A percentile compares a stretch with the other conserved stretches of the same genome.
phyloP scores from a whole-genome alignment of 495 filamentous ascomycete genomes.

The Penicillium subrubescens region DNA sequence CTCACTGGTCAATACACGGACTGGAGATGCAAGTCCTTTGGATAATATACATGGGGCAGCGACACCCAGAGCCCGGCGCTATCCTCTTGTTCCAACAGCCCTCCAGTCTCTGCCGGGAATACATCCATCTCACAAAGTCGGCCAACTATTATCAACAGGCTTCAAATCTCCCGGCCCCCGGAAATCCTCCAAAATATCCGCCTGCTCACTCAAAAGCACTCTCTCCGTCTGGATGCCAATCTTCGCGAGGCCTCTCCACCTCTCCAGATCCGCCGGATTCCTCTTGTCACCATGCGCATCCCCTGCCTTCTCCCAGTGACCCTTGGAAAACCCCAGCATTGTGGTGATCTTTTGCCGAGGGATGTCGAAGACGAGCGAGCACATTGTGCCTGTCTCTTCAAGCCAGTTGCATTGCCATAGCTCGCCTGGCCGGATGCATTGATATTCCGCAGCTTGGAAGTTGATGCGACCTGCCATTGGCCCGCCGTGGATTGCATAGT shows the following conservation, averaged over 20 bases:
- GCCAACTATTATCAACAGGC: slow-evolving; percentile 34
- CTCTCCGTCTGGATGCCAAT: slow-evolving; percentile 38
- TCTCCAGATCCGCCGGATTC: slow-evolving; percentile 32
- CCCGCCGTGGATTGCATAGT: slow-evolving; percentile 46
- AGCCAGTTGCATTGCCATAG: slow-evolving; percentile 47
- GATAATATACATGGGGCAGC: background rate
- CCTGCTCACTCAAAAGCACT: slow-evolving; percentile 42
- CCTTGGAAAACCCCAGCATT: slow-evolving; percentile 40
- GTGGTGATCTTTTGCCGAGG: slow-evolving; percentile 32
- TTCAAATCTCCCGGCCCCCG: slow-evolving; percentile 36
- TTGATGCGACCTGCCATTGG: slow-evolving; percentile 45
- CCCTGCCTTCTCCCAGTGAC: slow-evolving; percentile 39
- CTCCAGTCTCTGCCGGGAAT: background rate
- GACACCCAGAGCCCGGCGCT: background rate
- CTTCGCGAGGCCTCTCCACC: slow-evolving; percentile 38
- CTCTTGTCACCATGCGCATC: slow-evolving; percentile 44
- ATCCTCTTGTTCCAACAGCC: background rate
- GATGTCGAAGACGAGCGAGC: slow-evolving; percentile 43
- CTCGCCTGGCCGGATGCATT: slow-evolving; percentile 42
- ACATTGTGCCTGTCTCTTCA: slow-evolving; percentile 44
- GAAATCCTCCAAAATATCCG: slow-evolving; percentile 41
- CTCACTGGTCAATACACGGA: background rate
- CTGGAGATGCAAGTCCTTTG: background rate
- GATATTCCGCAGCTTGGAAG: slow-evolving; percentile 40
- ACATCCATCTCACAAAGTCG: slow-evolving; percentile 26